Evolutionary conservation across 768 basidiomycete genomes (phyloP), one percentile per base, ranked within the genome.

Genomic region (Leccinellum rugosiceps): DNA sequence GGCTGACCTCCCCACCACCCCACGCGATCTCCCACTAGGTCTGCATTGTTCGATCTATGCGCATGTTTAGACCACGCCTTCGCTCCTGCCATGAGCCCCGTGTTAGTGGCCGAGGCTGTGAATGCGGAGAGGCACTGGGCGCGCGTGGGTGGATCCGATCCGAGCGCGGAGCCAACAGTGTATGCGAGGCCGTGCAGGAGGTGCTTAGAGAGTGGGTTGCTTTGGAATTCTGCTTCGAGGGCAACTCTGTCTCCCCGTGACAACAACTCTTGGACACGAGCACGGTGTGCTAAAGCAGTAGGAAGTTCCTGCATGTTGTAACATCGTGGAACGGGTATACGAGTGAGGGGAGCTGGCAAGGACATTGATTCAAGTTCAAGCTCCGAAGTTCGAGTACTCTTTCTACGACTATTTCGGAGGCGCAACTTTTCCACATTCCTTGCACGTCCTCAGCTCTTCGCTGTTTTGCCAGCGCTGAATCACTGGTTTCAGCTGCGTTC

Each of bases 401-500:
- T 25, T 8, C 21, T 15, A 23, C 21, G 4, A 17, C 60, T 74
- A 86, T 74, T 84, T 88, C 1, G 84, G 75, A 45, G 77, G 76
- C 0, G 87, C 87, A 4, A 85, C 72, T 15, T 72, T 67, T 3
- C 91, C 91, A 68, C 95, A 98, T 46, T 75, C 75, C 19, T 75
- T 72, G 70, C 95, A 98, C 53, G 74, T 86, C 46, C 95, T 80
- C 57, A 87, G 69, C 26, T 79, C 77, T 57, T 82, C 82, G 60
- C 83, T 76, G 15, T 71, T 67, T 80, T 90, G 89, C 94, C 94
- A 97, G 23, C 80, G 76, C 65, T 93, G 79, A 57, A 98, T 97
- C 49, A 94, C 80, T 0, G 94, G 91, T 75, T 96, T 96, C 53
- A 98, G 78, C 75, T 98, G 95, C 13, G 89, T 90, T 44, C 94